A percentile compares a stretch with the other conserved stretches of the same genome.
These are phyloP conservation scores for Mycena indigotica DNA, from an alignment of 768 basidiomycete genomes.

Conservation along the genomic window DNA sequence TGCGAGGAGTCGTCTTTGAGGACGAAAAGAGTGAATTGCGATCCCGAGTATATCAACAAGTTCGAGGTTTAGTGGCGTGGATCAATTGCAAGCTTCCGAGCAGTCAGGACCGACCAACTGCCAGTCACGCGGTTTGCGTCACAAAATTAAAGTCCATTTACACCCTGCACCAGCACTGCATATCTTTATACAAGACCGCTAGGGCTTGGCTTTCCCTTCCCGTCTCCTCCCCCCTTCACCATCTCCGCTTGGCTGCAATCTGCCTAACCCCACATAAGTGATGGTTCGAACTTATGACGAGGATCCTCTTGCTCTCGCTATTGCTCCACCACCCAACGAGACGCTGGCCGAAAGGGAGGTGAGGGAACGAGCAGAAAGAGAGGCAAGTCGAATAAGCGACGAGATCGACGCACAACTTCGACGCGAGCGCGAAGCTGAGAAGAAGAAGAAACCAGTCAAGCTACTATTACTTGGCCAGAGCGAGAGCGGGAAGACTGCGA, in stretches of 20 bases:
- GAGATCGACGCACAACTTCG: slow-evolving; percentile 76
- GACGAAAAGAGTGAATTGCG: not conserved
- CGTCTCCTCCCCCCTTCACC: slow-evolving; percentile 1
- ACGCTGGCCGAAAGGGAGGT: slow-evolving; percentile 54
- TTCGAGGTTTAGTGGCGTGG: not conserved
- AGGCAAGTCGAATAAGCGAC: slow-evolving; percentile 66
- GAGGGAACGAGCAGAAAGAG: slow-evolving; percentile 62
- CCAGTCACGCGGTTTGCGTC: not conserved
- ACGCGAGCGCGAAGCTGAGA: slow-evolving; percentile 57
- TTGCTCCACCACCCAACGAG: slow-evolving; percentile 69
- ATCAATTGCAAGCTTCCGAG: not conserved
- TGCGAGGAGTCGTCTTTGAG: not conserved
- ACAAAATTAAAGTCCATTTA: not conserved
- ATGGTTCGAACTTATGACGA: slow-evolving; percentile 44
- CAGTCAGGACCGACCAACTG: not conserved
- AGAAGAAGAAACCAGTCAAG: slow-evolving; percentile 70
- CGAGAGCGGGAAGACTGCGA: slow-evolving; percentile 80
- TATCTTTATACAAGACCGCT: no score
- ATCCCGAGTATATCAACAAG: not conserved
- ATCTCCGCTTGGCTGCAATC: not conserved
- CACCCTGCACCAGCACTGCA: not conserved
- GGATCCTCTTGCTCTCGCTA: slow-evolving; percentile 62
- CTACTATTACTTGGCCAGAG: slow-evolving; percentile 66
- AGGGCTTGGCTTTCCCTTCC: not conserved
- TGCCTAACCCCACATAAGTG: no score